Conservation (phyloP, 2,329 filamentous ascomycete genomes). For the Cladosporium velox region DNA sequence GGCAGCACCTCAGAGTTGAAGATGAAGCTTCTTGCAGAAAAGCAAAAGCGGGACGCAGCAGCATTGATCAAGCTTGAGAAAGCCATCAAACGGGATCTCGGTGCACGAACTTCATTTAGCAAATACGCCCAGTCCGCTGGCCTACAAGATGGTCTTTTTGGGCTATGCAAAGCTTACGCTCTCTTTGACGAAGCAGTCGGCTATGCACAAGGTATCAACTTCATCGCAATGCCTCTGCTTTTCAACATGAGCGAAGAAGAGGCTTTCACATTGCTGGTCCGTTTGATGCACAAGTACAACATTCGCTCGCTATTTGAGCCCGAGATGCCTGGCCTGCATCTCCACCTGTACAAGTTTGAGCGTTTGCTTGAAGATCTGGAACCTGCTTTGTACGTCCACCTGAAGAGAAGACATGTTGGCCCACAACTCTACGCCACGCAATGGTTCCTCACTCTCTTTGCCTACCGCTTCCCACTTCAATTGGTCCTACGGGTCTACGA, state of each 20-base stretch:
- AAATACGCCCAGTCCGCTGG: slow-evolving; percentile 91
- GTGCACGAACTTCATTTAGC: slow-evolving; percentile 90
- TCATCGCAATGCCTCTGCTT: slow-evolving; percentile 91
- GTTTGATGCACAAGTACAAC: slow-evolving; percentile 95
- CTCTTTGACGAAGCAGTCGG: slow-evolving; percentile 92
- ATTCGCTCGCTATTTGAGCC: slow-evolving; percentile 89
- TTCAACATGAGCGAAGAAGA: slow-evolving; percentile 99
- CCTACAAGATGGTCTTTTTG: slow-evolving; percentile 90
- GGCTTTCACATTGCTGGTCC: slow-evolving; percentile 88
- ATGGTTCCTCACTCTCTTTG: slow-evolving; percentile 98
- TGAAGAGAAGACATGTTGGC: slow-evolving; percentile 82
- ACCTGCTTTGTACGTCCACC: slow-evolving; percentile 90
- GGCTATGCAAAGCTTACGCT: slow-evolving; percentile 95
- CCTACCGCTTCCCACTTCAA: slow-evolving; percentile 94
- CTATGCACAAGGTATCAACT: slow-evolving; percentile 99
- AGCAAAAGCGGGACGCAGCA: slow-evolving; percentile 73
- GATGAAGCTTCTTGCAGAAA: slow-evolving; percentile 68
- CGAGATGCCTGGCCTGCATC: slow-evolving; percentile 94
- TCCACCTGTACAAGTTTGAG: slow-evolving; percentile 93
- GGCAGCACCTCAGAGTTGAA: slow-evolving; percentile 53
- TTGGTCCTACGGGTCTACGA: slow-evolving; percentile 96
- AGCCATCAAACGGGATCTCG: slow-evolving; percentile 84
- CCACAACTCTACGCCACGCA: slow-evolving; percentile 95
- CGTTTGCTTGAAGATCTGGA: slow-evolving; percentile 90
- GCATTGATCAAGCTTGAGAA: slow-evolving; percentile 84